phyloP scores from a whole-genome alignment of 2,329 filamentous ascomycete species.

The Xylaria multiplex region DNA sequence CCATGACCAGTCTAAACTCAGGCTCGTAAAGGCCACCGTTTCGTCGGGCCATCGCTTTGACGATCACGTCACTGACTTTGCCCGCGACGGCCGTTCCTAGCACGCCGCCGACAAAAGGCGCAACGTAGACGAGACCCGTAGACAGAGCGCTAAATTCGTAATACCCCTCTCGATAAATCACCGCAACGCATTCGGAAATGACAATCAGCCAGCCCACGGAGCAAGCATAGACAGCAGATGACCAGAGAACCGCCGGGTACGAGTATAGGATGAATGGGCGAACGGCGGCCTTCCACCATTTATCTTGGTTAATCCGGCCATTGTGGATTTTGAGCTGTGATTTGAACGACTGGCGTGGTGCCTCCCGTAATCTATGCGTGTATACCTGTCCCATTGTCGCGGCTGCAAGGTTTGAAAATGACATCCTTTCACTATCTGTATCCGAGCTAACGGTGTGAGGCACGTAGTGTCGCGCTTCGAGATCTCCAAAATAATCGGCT shows the following conservation, averaged over 20 bases:
- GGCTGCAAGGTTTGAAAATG: constrained; percentile 49
- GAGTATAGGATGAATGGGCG: constrained; percentile 87
- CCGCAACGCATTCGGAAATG: constrained; percentile 84
- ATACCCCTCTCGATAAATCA: constrained; percentile 76
- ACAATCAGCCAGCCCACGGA: constrained; percentile 97
- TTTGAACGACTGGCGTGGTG: constrained; percentile 74
- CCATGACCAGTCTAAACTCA: constrained; percentile 92
- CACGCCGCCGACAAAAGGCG: constrained; percentile 87
- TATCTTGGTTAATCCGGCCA: constrained; percentile 80
- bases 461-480: constrained; percentile 33
- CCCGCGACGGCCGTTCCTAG: constrained; percentile 93
- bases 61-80: constrained; percentile 85
- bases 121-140: constrained; percentile 87
- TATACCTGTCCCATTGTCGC: constrained; percentile 63
- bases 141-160: constrained; percentile 87
- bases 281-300: constrained; percentile 79
- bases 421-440: constrained; percentile 57
- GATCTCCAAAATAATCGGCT: constrained; percentile 35
- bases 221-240: constrained; percentile 82
- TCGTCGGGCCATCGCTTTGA: constrained; percentile 80
- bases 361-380: constrained; percentile 74
- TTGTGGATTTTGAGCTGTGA: constrained; percentile 81
- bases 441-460: constrained; percentile 39
- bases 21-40: constrained; percentile 97
- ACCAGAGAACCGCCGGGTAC: constrained; percentile 92